Conservation (phyloP, 2,329 filamentous ascomycete genomes). For the Xylaria sp. region DNA sequence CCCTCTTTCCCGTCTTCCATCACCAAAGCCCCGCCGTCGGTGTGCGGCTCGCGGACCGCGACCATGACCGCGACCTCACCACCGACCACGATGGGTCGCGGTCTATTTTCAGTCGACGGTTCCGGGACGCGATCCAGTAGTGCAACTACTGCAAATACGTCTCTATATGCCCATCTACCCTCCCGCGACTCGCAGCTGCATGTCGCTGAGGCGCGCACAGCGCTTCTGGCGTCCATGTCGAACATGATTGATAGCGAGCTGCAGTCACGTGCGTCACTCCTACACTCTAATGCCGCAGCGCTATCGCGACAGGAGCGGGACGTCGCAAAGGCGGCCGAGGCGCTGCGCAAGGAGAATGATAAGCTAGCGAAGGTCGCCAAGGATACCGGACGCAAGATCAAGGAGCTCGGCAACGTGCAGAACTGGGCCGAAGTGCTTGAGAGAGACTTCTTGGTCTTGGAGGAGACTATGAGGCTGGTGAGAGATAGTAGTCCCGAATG, state of each 20-base stretch:
- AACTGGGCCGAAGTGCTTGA: slow-evolving; percentile 84
- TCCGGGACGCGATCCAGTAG: slow-evolving; percentile 1
- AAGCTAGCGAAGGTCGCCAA: slow-evolving; percentile 60
- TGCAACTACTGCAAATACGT: slow-evolving; percentile 9
- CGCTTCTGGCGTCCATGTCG: slow-evolving; percentile 58
- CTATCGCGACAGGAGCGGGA: slow-evolving; percentile 64
- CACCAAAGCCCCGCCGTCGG: slow-evolving; percentile 15
- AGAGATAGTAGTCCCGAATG: slow-evolving; percentile 30
- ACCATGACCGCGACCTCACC: slow-evolving; percentile 14
- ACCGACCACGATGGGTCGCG: slow-evolving; percentile 14
- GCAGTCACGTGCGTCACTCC: slow-evolving; percentile 58
- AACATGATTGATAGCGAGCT: slow-evolving; percentile 66
- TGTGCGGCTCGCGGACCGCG: slow-evolving; percentile 13
- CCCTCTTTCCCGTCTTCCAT: slow-evolving; percentile 12
- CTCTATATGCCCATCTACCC: slow-evolving; percentile 35
- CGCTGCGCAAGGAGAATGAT: slow-evolving; percentile 58
- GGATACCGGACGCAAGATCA: slow-evolving; percentile 58
- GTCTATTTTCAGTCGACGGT: background rate
- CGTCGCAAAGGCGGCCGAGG: slow-evolving; percentile 54
- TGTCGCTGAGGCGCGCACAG: slow-evolving; percentile 52
- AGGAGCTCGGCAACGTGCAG: slow-evolving; percentile 73
- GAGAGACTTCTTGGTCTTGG: slow-evolving; percentile 57
- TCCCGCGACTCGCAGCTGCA: slow-evolving; percentile 41
- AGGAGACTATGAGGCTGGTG: slow-evolving; percentile 58
- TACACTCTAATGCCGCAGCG: slow-evolving; percentile 63